phyloP scores from a whole-genome alignment of 208 protist species.

The Leishmania guyanensis region DNA sequence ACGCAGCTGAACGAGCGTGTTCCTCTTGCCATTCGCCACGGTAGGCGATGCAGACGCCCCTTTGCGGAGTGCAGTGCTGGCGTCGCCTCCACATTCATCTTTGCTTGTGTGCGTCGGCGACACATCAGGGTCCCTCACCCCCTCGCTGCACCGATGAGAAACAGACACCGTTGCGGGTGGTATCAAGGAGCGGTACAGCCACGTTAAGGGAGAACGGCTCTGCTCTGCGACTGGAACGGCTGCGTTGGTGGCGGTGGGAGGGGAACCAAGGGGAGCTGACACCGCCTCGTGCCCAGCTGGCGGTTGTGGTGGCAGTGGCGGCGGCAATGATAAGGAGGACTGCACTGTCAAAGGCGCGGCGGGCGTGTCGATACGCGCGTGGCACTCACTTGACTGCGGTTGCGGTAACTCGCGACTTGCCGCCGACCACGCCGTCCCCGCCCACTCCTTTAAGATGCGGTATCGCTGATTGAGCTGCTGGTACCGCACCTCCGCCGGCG shows the following conservation, averaged over 20 bases:
- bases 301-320: background rate
- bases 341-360: background rate
- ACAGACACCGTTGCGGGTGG: background rate
- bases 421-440: background rate
- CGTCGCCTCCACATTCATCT: background rate
- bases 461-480: slow-evolving; percentile 8
- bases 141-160: background rate
- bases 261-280: background rate
- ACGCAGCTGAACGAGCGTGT: background rate
- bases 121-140: background rate
- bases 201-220: background rate
- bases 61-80: background rate
- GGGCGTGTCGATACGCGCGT: background rate
- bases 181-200: background rate
- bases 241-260: background rate
- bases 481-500: slow-evolving; percentile 1
- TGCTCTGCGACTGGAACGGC: background rate
- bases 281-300: background rate
- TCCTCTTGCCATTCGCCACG: background rate
- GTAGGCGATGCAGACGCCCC: background rate
- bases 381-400: background rate
- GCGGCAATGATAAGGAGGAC: background rate
- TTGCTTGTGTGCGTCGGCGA: background rate
- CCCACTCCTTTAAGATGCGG: slow-evolving; percentile 1
- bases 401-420: background rate